Evolutionary conservation across 495 filamentous ascomycete genomes (phyloP).

Genomic region (Penicillium cosmopolitanum): DNA sequence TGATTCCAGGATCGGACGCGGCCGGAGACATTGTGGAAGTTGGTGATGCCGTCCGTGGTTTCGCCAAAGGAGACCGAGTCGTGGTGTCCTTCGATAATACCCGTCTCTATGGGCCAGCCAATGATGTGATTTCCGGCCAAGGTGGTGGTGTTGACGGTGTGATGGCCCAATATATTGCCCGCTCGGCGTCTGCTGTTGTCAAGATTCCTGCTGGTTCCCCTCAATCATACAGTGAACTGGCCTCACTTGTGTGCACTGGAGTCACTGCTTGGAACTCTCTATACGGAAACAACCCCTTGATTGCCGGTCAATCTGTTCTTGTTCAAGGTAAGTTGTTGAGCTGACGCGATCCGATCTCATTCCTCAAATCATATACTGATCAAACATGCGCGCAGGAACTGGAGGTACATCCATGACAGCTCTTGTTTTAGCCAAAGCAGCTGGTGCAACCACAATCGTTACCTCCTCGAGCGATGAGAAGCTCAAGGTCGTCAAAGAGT

Average conservation of each 20-base stretch:
- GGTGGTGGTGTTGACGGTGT: constrained; percentile 69
- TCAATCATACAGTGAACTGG: constrained; percentile 55
- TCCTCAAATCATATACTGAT: neutral
- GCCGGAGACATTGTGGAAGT: constrained; percentile 67
- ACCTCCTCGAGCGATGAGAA: constrained; percentile 37
- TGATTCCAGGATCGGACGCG: constrained; percentile 71
- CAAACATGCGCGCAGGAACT: constrained; percentile 28
- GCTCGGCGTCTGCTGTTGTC: constrained; percentile 64
- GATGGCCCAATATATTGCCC: constrained; percentile 64
- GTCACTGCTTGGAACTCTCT: constrained; percentile 77
- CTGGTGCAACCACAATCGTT: constrained; percentile 33
- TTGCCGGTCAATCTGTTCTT: constrained; percentile 65
- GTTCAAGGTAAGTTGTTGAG: constrained; percentile 58
- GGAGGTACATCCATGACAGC: constrained; percentile 38
- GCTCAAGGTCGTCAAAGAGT: constrained; percentile 18
- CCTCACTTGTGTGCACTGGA: constrained; percentile 59
- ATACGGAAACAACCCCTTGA: constrained; percentile 58
- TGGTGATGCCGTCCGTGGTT: constrained; percentile 61
- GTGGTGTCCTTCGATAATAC: constrained; percentile 69
- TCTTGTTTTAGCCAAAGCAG: constrained; percentile 30
- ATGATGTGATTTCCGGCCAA: constrained; percentile 50
- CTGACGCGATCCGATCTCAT: neutral
- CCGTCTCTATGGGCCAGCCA: constrained; percentile 57
- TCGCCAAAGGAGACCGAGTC: constrained; percentile 67
- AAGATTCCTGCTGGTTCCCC: constrained; percentile 59